A percentile compares a stretch with the other conserved stretches of the same genome.
Evolutionary conservation across 2,329 filamentous ascomycete species (phyloP).

Genomic region (Fusarium pilosicola): DNA sequence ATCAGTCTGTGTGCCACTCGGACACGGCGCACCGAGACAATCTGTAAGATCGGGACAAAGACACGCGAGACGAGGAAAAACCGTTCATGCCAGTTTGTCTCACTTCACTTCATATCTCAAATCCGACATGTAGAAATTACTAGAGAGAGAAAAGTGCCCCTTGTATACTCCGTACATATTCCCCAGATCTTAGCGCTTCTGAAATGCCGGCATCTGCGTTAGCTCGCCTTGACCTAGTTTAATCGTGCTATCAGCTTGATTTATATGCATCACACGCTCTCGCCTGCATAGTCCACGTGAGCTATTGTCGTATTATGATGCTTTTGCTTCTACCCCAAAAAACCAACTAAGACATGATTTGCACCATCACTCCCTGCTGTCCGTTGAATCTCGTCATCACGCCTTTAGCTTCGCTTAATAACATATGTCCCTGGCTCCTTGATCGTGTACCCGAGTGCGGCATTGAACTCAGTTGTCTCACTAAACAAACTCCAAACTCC

Average conservation of each 20-base stretch:
- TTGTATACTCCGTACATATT: not conserved
- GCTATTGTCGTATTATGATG: conserved; percentile 21
- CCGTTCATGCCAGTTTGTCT: conserved; percentile 24
- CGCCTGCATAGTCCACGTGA: conserved; percentile 25
- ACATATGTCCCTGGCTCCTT: not conserved
- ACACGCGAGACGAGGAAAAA: conserved; percentile 14
- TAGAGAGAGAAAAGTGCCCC: not conserved
- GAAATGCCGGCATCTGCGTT: conserved; percentile 29
- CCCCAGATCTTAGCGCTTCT: conserved; percentile 19
- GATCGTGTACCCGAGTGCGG: conserved; percentile 1
- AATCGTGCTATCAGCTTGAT: conserved; percentile 16
- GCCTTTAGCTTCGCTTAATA: not conserved
- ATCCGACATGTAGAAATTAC: not conserved
- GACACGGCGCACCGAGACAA: conserved; percentile 27
- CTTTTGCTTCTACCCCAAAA: not conserved
- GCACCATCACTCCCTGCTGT: not conserved
- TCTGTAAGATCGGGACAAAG: conserved; percentile 21
- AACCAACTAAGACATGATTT: conserved; percentile 13
- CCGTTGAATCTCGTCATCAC: not conserved
- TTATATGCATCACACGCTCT: conserved; percentile 20
- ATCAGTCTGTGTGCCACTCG: not conserved
- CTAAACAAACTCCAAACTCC: not conserved
- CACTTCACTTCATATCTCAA: not conserved
- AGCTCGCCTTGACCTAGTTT: conserved; percentile 17
- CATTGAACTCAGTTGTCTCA: conserved; percentile 20